These are phyloP conservation scores for Geosmithia morbida DNA, from an alignment of 2,329 filamentous ascomycete genomes.

Conservation along the genomic window DNA sequence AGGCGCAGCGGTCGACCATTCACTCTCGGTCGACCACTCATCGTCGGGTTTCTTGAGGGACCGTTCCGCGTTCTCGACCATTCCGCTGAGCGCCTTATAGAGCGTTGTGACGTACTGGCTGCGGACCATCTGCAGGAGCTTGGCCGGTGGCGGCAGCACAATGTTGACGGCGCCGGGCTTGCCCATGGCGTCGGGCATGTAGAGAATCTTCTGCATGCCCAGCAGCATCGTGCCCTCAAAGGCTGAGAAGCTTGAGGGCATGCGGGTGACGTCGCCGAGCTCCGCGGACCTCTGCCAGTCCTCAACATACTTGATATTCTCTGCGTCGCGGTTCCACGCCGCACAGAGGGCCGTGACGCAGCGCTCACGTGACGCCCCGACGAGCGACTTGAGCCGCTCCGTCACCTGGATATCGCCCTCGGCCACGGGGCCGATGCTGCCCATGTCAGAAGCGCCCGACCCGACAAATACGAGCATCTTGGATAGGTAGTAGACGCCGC, in stretches of 20 bases:
- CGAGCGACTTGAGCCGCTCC: constrained; percentile 62
- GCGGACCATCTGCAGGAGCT: constrained; percentile 80
- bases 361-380: constrained; percentile 68
- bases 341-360: constrained; percentile 75
- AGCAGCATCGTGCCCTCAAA: constrained; percentile 72
- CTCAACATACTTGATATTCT: constrained; percentile 83
- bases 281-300: constrained; percentile 83
- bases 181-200: constrained; percentile 71
- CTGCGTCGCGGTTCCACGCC: constrained; percentile 86
- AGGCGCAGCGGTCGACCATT: constrained; percentile 21
- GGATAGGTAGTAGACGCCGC: constrained; percentile 79
- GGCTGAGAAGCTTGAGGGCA: constrained; percentile 73
- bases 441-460: constrained; percentile 77
- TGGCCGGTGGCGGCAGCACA: constrained; percentile 70
- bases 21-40: constrained; percentile 39
- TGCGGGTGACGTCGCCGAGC: constrained; percentile 73
- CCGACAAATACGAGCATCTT: constrained; percentile 72
- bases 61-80: constrained; percentile 92
- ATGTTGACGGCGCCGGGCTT: constrained; percentile 64
- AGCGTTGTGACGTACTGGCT: constrained; percentile 86
- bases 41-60: constrained; percentile 50
- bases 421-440: constrained; percentile 52
- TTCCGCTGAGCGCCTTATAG: constrained; percentile 85
- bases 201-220: constrained; percentile 91
- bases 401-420: constrained; percentile 38